phyloP scores from a whole-genome alignment of 371 early-diverging fungal species.

The Parasitella parasitica region DNA sequence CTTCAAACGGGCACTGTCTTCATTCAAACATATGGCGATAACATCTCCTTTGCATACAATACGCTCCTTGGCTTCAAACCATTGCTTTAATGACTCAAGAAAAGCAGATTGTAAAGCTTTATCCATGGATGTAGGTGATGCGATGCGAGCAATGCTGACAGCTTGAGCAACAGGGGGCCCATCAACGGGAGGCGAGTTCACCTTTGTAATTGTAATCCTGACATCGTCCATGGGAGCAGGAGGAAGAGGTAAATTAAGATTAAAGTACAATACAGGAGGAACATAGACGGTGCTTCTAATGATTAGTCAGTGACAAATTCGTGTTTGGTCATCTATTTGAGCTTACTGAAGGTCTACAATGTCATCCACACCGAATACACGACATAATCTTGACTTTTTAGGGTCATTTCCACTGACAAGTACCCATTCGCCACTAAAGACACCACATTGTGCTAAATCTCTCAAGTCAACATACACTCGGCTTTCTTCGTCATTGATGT shows the following conservation, averaged over 20 bases:
- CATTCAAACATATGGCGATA: conserved; percentile 69
- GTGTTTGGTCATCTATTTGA: not conserved
- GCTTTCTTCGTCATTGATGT: conserved; percentile 57
- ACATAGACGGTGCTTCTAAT: conserved; percentile 33
- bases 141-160: conserved; percentile 73
- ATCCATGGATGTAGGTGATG: conserved; percentile 73
- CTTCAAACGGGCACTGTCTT: conserved; percentile 24
- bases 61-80: conserved; percentile 70
- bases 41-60: conserved; percentile 76
- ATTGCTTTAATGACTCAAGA: conserved; percentile 62
- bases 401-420: conserved; percentile 32
- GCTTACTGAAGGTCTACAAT: conserved; percentile 1
- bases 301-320: not conserved
- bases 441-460: conserved; percentile 61
- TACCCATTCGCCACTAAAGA: conserved; percentile 80
- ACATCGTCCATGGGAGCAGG: conserved; percentile 24
- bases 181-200: conserved; percentile 36
- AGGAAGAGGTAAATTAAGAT: conserved; percentile 52
- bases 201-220: conserved; percentile 31
- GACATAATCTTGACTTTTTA: conserved; percentile 52
- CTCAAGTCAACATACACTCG: conserved; percentile 58
- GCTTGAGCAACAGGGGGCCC: conserved; percentile 64
- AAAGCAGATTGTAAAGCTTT: conserved; percentile 63
- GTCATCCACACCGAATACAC: conserved; percentile 40
- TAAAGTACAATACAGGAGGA: conserved; percentile 62